Evolutionary conservation across 257 asterid genomes (phyloP).

Genomic region (Nicotiana sylvestris): DNA sequence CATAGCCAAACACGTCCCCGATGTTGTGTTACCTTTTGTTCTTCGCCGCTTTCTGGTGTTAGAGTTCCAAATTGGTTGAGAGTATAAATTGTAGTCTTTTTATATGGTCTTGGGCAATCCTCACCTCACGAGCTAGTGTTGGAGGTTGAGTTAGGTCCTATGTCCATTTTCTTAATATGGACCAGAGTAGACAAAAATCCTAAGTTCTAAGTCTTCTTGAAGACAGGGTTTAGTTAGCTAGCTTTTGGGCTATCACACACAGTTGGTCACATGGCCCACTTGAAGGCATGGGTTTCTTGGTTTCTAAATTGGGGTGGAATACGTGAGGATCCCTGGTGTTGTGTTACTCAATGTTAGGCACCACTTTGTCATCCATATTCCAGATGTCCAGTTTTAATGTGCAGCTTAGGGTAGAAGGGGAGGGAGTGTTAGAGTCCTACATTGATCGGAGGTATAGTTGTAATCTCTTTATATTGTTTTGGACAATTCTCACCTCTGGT

Average conservation of each 20-base stretch:
- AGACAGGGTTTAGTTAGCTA: neutral
- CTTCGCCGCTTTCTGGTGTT: too few species aligned
- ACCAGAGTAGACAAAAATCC: neutral
- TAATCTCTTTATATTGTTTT: too few species aligned
- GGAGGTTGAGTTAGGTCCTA: neutral
- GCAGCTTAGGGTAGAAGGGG: neutral
- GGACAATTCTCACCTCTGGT: neutral
- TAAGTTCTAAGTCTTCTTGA: neutral
- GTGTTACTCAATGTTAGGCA: neutral
- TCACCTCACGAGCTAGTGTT: neutral
- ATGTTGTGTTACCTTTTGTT: too few species aligned
- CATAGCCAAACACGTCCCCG: too few species aligned
- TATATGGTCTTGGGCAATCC: too few species aligned
- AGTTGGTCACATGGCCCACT: neutral
- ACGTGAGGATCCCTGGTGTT: neutral
- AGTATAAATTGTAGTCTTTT: too few species aligned
- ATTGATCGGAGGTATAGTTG: neutral
- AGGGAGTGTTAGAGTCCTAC: neutral
- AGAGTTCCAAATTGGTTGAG: too few species aligned
- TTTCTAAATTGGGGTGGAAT: neutral
- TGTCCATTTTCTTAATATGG: neutral
- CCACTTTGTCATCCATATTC: neutral
- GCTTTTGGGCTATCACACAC: neutral
- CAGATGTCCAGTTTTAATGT: neutral
- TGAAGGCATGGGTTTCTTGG: neutral